Conservation (phyloP, 352 stramenopile species). For the Globisporangium nodosum region DNA sequence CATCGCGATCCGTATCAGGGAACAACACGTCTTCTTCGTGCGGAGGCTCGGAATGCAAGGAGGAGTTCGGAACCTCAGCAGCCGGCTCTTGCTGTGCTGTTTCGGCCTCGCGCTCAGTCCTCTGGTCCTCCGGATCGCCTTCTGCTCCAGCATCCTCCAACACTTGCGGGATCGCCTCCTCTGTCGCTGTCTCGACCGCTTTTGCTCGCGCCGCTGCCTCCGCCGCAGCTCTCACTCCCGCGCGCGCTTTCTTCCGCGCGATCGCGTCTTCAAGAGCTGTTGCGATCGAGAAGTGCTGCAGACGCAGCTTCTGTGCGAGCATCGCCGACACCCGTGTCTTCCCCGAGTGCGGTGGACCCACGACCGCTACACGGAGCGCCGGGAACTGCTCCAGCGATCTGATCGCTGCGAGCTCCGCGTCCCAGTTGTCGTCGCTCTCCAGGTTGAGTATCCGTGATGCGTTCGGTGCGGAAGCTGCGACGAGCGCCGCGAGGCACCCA, state of each 20-base stretch:
- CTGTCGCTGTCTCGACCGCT: neutral
- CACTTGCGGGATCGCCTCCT: neutral
- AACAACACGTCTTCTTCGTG: constrained; percentile 28
- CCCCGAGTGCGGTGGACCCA: constrained; percentile 44
- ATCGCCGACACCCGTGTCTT: constrained; percentile 50
- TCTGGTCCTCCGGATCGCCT: neutral
- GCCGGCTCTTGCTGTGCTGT: neutral
- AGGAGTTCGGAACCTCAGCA: neutral
- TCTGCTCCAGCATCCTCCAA: neutral
- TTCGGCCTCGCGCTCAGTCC: neutral
- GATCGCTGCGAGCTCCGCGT: constrained; percentile 34
- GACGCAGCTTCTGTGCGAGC: constrained; percentile 31
- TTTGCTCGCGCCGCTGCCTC: neutral
- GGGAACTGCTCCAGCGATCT: constrained; percentile 34
- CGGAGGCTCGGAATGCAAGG: neutral
- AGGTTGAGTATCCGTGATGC: constrained; percentile 15
- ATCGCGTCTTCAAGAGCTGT: constrained; percentile 37
- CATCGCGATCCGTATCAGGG: constrained; percentile 28
- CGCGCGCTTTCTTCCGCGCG: constrained; percentile 14
- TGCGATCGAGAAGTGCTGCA: constrained; percentile 46
- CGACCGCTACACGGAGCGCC: constrained; percentile 42
- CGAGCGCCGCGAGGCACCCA: neutral
- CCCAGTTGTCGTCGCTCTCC: constrained; percentile 29
- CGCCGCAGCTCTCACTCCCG: constrained; percentile 1
- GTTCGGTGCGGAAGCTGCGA: constrained; percentile 1